These are phyloP conservation scores for Aspergillus vadensis DNA, from an alignment of 2,329 filamentous ascomycete species.

Conservation along the genomic window DNA sequence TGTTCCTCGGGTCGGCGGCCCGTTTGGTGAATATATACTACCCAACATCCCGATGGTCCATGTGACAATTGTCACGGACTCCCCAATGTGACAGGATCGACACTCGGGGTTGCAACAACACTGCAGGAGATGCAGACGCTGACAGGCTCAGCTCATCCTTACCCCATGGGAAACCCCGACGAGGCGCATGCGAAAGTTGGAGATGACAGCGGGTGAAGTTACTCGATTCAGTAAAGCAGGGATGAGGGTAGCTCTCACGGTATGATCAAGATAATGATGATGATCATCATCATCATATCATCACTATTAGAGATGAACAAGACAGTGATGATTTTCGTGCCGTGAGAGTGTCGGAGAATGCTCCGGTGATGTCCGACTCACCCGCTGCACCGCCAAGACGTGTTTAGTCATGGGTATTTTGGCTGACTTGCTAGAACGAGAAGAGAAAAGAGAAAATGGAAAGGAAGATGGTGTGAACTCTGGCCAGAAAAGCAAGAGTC, in stretches of 20 bases:
- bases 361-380: conserved; percentile 1
- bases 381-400: not conserved
- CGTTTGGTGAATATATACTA: not conserved
- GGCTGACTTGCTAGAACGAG: not conserved
- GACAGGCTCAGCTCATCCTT: not conserved
- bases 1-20: not conserved
- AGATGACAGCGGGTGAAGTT: conserved; percentile 7
- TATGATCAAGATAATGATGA: not conserved
- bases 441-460: not conserved
- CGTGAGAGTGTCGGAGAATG: not conserved
- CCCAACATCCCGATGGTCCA: not conserved
- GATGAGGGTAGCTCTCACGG: not conserved
- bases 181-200: not conserved
- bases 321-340: not conserved
- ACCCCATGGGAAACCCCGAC: not conserved
- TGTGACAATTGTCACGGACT: not conserved
- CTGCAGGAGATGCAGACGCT: no score
- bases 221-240: conserved; percentile 2
- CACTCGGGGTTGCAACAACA: not conserved
- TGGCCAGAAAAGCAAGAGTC: not conserved
- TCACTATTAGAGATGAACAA: not conserved
- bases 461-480: not conserved
- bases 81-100: not conserved
- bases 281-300: no score
- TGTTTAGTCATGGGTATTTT: not conserved